These are phyloP conservation scores for Suillus bovinus DNA, from an alignment of 768 basidiomycete genomes.

Conservation along the genomic window DNA sequence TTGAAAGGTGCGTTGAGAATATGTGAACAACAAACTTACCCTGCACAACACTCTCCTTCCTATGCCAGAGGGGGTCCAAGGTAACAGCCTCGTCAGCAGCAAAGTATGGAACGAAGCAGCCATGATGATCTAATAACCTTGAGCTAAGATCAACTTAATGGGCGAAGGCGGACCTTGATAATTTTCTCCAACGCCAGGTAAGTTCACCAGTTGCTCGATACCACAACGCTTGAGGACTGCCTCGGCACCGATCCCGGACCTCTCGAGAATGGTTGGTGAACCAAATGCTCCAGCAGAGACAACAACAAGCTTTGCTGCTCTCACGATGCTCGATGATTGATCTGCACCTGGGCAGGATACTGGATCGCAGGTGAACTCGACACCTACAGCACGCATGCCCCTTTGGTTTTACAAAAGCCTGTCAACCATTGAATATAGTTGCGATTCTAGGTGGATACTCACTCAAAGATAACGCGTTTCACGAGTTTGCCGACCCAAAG, in stretches of 20 bases:
- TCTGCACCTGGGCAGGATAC: constrained; percentile 20
- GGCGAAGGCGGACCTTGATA: constrained; percentile 32
- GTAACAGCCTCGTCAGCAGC: constrained; percentile 49
- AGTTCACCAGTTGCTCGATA: constrained; percentile 33
- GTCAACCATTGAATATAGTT: no score
- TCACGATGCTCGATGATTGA: constrained; percentile 18
- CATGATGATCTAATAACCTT: constrained; percentile 29
- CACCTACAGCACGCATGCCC: constrained; percentile 36
- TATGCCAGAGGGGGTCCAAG: constrained; percentile 45
- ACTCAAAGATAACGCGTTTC: no score
- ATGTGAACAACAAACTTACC: constrained; percentile 32
- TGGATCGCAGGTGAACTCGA: constrained; percentile 35
- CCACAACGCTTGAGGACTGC: constrained; percentile 29
- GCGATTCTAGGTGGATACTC: no score
- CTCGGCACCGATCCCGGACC: constrained; percentile 45
- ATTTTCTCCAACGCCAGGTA: constrained; percentile 46
- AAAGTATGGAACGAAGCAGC: constrained; percentile 31
- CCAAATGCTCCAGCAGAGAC: constrained; percentile 42
- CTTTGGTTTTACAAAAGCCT: constrained; percentile 17
- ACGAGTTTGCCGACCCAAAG: no score
- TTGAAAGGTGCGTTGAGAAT: neutral
- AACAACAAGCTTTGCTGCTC: constrained; percentile 37
- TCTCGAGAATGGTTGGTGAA: constrained; percentile 53
- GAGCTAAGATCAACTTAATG: no score
- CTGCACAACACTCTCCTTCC: constrained; percentile 36